phyloP scores from a whole-genome alignment of 2,329 filamentous ascomycete genomes.

The Thermothelomyces thermophilus region DNA sequence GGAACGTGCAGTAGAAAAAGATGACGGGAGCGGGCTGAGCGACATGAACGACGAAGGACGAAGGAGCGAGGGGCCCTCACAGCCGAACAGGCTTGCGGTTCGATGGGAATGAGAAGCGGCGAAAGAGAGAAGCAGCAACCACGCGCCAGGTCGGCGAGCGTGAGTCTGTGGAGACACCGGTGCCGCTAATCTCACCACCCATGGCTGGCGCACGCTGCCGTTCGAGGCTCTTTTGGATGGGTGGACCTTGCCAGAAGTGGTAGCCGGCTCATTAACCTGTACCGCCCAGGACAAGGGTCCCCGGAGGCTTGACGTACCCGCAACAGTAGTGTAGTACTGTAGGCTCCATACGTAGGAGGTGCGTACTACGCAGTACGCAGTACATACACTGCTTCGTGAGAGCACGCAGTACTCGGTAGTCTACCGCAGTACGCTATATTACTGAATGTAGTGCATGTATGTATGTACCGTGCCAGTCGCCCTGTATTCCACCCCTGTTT shows the following conservation, averaged over 20 bases:
- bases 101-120: conserved; percentile 7
- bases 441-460: background rate
- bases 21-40: conserved; percentile 5
- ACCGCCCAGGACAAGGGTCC: background rate
- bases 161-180: conserved; percentile 11
- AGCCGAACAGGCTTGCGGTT: conserved; percentile 12
- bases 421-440: background rate
- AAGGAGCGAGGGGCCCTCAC: background rate
- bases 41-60: conserved; percentile 10
- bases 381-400: conserved; percentile 2
- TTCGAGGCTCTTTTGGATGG: background rate
- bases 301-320: background rate
- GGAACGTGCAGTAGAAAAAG: conserved; percentile 10
- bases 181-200: conserved; percentile 16
- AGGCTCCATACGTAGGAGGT: background rate
- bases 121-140: conserved; percentile 10
- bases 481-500: no score
- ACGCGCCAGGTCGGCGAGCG: conserved; percentile 6
- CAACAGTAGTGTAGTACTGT: background rate
- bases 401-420: no score
- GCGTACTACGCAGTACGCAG: no score
- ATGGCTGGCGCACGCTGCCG: conserved; percentile 4
- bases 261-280: background rate
- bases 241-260: background rate
- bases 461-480: no score